Evolutionary conservation across 75 land plant genomes (phyloP).

Genomic region (Pinus albicaulis): DNA sequence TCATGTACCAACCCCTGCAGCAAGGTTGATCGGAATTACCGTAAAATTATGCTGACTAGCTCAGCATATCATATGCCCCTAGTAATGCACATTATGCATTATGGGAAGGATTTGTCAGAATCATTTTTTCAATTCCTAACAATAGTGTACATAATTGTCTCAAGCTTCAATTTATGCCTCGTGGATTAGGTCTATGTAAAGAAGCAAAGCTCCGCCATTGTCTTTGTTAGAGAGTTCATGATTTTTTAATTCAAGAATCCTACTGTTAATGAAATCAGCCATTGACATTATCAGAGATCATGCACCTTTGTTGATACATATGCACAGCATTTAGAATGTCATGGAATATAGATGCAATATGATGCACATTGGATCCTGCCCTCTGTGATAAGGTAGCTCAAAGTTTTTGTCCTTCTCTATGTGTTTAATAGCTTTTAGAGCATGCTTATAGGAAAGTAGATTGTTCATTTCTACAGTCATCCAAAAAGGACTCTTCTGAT

Average conservation of each 20-base stretch:
- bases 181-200: neutral
- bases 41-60: neutral
- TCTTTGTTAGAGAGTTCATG: neutral
- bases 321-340: neutral
- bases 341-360: neutral
- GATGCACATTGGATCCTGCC: neutral
- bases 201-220: neutral
- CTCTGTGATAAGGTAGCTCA: neutral
- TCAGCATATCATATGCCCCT: neutral
- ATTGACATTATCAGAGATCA: neutral
- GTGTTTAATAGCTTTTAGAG: neutral
- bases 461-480: neutral
- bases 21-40: neutral
- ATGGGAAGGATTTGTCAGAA: neutral
- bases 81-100: neutral
- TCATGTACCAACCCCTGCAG: neutral
- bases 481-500: neutral
- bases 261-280: neutral
- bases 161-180: constrained; percentile 2
- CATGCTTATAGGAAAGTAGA: neutral
- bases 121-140: neutral
- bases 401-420: neutral
- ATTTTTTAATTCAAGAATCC: neutral
- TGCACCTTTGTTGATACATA: neutral
- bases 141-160: neutral